Base-by-base conservation (phyloP, 768 basidiomycete species). In the Suillus ampliporus region DNA sequence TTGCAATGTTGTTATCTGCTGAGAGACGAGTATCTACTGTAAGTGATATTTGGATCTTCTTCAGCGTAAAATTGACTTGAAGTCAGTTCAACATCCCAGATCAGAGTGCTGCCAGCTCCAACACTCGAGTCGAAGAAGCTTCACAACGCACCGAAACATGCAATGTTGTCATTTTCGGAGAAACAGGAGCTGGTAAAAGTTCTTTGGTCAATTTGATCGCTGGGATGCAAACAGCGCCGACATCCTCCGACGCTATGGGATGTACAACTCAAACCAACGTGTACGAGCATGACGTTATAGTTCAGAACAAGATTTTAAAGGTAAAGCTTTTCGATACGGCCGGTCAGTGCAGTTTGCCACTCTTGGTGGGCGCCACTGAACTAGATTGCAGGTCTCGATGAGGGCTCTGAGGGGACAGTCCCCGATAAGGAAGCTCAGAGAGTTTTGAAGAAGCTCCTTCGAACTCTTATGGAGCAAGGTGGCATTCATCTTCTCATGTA, bases 111-210 rank as follows among this genome's bases (percentile, higher is more conserved):
- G 17, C 38, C 8, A 31, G 6, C 31, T 34, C 19, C 19, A 6
- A 34, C 31, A 40, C 17, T 37, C 21, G 21, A 38, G 15, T 26
- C 6, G 5, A 6, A 6, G 54, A 40, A 28, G 5, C 4, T 28
- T 40, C 17, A 28, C 38, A 19, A 19, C 38, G 11, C 26, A 37
- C 35, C 2, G 53, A 54, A 23, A 54, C 15, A 54, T 56, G 38
- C n/a, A 73, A 72, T 38, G 31, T 74, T 6, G 75, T 74, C 60
- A 63, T 74, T 64, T 74, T 76, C 59, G 74, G 74, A 62, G 73
- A 75, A 14, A 75, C 75, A 2, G 75, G 75, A 19, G 71, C 74
- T 66, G 74, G 74, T 0, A 64, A 75, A 60, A 74, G 74, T 44
- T 74, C 74, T 14, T 67, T 74, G 59, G 74, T 74, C 17, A 74